Percentiles rank a stretch among this genome's conserved stretches.
These are phyloP conservation scores for Chytriomyces sp. DNA, from an alignment of 192 early-diverging fungal species.

Conservation along the genomic window DNA sequence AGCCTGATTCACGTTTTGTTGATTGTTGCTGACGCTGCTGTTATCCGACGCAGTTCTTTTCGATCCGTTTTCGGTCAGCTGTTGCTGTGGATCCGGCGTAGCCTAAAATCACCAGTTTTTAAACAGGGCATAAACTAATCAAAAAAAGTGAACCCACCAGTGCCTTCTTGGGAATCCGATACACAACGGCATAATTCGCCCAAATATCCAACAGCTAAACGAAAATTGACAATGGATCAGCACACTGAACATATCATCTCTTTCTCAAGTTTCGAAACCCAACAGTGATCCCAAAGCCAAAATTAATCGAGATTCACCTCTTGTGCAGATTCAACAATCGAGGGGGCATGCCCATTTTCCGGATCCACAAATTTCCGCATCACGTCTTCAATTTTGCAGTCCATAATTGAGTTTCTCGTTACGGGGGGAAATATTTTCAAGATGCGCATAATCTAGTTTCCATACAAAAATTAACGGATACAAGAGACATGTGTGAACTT, in stretches of 20 bases:
- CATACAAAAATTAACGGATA: background rate
- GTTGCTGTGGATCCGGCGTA: background rate
- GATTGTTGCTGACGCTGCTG: background rate
- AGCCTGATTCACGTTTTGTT: background rate
- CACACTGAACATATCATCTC: background rate
- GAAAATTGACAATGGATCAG: constrained; percentile 1
- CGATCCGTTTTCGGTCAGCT: background rate
- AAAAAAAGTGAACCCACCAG: background rate
- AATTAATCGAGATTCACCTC: constrained; percentile 42
- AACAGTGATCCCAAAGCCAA: background rate
- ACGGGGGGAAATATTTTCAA: constrained; percentile 78
- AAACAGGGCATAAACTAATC: background rate
- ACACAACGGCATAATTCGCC: constrained; percentile 42
- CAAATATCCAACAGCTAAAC: constrained; percentile 48
- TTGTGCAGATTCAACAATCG: constrained; percentile 46
- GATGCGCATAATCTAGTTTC: constrained; percentile 51
- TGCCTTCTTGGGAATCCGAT: constrained; percentile 56
- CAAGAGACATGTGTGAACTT: constrained; percentile 38
- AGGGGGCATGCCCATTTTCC: background rate
- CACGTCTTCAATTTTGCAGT: constrained; percentile 73
- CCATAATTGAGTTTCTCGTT: constrained; percentile 80
- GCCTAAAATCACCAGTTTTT: background rate
- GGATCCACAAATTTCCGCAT: constrained; percentile 58
- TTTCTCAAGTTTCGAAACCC: background rate
- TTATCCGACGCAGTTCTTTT: background rate